Evolutionary conservation across 352 stramenopile species (phyloP).

Genomic region (Halophytophthora batemanensis): DNA sequence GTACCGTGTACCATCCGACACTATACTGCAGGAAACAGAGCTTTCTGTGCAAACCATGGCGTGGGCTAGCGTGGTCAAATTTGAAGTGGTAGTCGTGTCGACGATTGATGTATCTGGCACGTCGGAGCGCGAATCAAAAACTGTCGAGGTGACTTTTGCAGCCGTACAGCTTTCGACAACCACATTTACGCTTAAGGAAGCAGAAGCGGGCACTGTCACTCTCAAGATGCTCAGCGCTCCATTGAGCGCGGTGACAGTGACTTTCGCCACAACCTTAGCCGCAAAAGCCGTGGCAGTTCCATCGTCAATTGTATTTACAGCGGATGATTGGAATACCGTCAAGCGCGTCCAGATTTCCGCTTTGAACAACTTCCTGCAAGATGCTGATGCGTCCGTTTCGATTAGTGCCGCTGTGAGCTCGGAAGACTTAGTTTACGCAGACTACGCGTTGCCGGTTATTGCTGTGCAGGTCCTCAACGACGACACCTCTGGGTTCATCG

Average conservation of each 20-base stretch:
- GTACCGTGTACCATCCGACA: conserved; percentile 30
- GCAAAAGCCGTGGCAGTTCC: conserved; percentile 29
- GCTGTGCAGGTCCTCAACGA: conserved; percentile 52
- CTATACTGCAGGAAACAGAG: conserved; percentile 21
- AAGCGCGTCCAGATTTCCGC: conserved; percentile 35
- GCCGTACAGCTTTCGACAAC: conserved; percentile 35
- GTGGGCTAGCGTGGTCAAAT: conserved; percentile 23
- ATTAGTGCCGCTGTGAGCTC: conserved; percentile 28
- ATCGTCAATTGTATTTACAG: conserved; percentile 23
- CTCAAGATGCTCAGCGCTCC: conserved; percentile 45
- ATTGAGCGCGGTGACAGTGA: conserved; percentile 25
- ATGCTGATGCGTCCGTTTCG: conserved; percentile 23
- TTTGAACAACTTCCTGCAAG: conserved; percentile 55
- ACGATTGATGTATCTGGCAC: conserved; percentile 35
- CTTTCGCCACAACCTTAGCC: conserved; percentile 26
- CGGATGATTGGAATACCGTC: conserved; percentile 29
- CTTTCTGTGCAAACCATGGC: conserved; percentile 27
- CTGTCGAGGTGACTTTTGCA: conserved; percentile 29
- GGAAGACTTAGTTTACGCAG: conserved; percentile 34
- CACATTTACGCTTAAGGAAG: conserved; percentile 46
- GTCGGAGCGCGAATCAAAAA: conserved; percentile 23
- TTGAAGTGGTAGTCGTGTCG: conserved; percentile 36
- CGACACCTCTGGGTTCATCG: conserved; percentile 37
- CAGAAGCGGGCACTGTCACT: conserved; percentile 9
- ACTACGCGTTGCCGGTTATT: conserved; percentile 15